These are phyloP conservation scores for Claviceps humidiphila DNA, from an alignment of 2,329 filamentous ascomycete species.

Conservation along the genomic window DNA sequence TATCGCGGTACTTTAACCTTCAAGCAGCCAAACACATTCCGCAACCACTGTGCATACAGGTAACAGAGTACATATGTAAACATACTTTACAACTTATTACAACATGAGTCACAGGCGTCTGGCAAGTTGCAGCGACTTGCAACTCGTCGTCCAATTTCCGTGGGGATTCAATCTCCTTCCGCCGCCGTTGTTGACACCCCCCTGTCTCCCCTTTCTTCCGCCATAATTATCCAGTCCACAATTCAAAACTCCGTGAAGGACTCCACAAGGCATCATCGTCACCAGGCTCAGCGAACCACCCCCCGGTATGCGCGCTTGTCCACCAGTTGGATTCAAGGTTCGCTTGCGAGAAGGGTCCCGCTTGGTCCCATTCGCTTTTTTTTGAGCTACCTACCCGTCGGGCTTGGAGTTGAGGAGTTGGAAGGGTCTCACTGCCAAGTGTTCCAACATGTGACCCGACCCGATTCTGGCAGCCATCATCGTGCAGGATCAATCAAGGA, in stretches of 20 bases:
- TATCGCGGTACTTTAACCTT: no score
- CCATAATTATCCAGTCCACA: neutral
- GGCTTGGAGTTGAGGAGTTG: neutral
- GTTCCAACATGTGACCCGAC: neutral
- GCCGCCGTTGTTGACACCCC: neutral
- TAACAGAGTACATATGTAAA: neutral
- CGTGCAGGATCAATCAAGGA: neutral
- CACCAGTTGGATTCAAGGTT: neutral
- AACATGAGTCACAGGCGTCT: neutral
- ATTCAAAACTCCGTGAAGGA: neutral
- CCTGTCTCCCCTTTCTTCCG: neutral
- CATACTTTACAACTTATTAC: neutral
- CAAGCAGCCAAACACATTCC: no score
- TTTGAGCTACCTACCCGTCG: neutral
- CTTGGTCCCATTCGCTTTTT: neutral
- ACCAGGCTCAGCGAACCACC: neutral
- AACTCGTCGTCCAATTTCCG: neutral
- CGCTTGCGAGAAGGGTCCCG: neutral
- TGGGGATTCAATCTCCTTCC: neutral
- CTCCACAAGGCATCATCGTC: neutral
- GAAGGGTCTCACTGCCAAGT: neutral
- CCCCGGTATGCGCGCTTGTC: neutral
- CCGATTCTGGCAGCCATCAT: neutral
- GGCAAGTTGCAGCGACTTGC: neutral
- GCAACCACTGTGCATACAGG: no score